Conservation (phyloP, 352 stramenopile species). For the Thalassiosira livingstoniorum region DNA sequence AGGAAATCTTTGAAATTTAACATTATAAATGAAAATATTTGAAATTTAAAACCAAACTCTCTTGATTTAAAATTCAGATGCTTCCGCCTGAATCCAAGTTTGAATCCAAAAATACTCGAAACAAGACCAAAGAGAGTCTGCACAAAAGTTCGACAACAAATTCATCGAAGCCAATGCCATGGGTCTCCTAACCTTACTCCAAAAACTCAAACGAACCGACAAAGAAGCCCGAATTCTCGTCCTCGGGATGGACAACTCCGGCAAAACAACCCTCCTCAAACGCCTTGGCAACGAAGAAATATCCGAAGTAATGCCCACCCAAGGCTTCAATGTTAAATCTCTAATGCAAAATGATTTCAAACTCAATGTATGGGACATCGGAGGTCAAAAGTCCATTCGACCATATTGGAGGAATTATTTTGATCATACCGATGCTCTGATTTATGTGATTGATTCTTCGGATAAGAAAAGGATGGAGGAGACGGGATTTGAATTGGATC, state of each 20-base stretch:
- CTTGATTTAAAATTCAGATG: too few species aligned
- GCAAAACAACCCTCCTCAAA: conserved; percentile 97
- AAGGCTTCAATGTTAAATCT: conserved; percentile 97
- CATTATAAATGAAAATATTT: too few species aligned
- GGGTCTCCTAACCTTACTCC: conserved; percentile 92
- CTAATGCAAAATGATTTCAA: conserved; percentile 96
- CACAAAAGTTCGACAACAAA: too few species aligned
- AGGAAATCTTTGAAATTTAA: too few species aligned
- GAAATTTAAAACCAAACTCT: too few species aligned
- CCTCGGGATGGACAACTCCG: conserved; percentile 94
- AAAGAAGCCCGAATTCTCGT: conserved; percentile 94
- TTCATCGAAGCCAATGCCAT: too few species aligned
- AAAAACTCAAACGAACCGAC: conserved; percentile 93
- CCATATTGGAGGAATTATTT: conserved; percentile 99
- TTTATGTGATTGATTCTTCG: conserved; percentile 95
- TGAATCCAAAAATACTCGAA: too few species aligned
- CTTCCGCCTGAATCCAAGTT: too few species aligned
- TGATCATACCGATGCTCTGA: conserved; percentile 94
- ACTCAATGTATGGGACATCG: conserved; percentile 98
- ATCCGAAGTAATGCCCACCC: conserved; percentile 89
- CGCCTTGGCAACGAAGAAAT: conserved; percentile 94
- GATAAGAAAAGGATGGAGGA: conserved; percentile 92
- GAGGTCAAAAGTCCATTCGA: conserved; percentile 94
- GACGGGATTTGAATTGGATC: conserved; percentile 91
- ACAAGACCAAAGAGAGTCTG: too few species aligned